Conservation (phyloP, 2,329 filamentous ascomycete species). For the Neospermospora avenae region DNA sequence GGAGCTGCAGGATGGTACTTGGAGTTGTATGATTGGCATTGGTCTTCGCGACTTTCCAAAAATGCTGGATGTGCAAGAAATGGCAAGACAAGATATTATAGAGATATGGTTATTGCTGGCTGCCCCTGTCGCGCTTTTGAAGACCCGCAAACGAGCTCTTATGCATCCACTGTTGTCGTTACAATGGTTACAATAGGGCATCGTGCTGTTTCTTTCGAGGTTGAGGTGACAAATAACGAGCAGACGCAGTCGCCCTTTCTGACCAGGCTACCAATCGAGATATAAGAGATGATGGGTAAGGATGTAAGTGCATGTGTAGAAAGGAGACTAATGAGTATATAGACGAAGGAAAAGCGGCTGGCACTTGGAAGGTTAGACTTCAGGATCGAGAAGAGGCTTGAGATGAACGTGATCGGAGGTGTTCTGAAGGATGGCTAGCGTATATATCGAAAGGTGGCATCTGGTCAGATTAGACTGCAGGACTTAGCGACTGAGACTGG, state of each 20-base stretch:
- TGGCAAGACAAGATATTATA: constrained; percentile 8
- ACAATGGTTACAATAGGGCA: constrained; percentile 12
- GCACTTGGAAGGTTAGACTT: constrained; percentile 22
- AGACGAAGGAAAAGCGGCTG: constrained; percentile 17
- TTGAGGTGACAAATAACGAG: constrained; percentile 15
- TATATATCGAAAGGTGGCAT: constrained; percentile 13
- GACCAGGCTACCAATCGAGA: constrained; percentile 18
- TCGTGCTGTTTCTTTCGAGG: constrained; percentile 14
- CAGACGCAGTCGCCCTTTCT: constrained; percentile 14
- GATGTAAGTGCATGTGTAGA: constrained; percentile 19
- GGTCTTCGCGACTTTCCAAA: constrained; percentile 8
- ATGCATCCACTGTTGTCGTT: constrained; percentile 19
- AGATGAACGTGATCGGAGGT: constrained; percentile 13
- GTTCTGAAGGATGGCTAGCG: constrained; percentile 18
- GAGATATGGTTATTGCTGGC: no score
- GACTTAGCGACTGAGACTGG: constrained; percentile 21
- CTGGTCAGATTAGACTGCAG: constrained; percentile 12
- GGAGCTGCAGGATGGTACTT: constrained; percentile 14
- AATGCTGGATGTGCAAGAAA: constrained; percentile 13
- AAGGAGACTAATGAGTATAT: constrained; percentile 15
- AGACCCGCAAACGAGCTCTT: constrained; percentile 19
- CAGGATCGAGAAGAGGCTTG: constrained; percentile 18
- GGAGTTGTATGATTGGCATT: constrained; percentile 17
- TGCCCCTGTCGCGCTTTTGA: constrained; percentile 15
- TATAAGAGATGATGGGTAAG: constrained; percentile 23